phyloP scores from a whole-genome alignment of 257 asterid genomes.

The Cinchona pubescens region DNA sequence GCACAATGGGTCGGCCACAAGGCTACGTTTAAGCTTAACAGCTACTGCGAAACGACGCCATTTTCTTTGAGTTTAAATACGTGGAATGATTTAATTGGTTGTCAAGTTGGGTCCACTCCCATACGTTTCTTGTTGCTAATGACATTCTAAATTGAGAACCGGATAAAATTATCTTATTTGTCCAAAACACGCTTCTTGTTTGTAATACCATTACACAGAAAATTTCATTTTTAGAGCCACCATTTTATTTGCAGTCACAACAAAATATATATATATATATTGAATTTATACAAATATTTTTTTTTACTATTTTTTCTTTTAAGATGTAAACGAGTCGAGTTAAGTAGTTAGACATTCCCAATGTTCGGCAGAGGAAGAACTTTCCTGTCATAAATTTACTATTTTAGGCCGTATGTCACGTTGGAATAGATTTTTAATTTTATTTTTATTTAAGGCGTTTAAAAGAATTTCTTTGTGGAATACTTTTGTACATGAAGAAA shows the following conservation, averaged over 20 bases:
- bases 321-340: too few relatives aligned
- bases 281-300: too few relatives aligned
- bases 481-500: background rate
- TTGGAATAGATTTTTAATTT: slow-evolving; percentile 12
- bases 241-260: too few relatives aligned
- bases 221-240: too few relatives aligned
- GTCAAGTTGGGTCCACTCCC: slow-evolving; percentile 26
- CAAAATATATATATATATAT: too few relatives aligned
- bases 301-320: too few relatives aligned
- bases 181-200: slow-evolving; percentile 2
- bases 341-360: too few relatives aligned
- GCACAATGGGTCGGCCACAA: slow-evolving; percentile 57
- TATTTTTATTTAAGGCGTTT: background rate
- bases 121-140: slow-evolving; percentile 35
- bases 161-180: background rate
- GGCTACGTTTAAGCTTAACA: slow-evolving; percentile 42
- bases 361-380: too few relatives aligned
- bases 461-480: background rate
- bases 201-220: too few relatives aligned
- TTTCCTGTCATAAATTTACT: slow-evolving; percentile 1
- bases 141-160: slow-evolving; percentile 29
- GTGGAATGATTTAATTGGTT: slow-evolving; percentile 23
- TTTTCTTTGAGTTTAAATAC: slow-evolving; percentile 10
- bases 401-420: slow-evolving; percentile 23
- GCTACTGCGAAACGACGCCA: slow-evolving; percentile 41